Evolutionary conservation across 2,329 filamentous ascomycete species (phyloP).

Genomic region (Cladosporium sp.): DNA sequence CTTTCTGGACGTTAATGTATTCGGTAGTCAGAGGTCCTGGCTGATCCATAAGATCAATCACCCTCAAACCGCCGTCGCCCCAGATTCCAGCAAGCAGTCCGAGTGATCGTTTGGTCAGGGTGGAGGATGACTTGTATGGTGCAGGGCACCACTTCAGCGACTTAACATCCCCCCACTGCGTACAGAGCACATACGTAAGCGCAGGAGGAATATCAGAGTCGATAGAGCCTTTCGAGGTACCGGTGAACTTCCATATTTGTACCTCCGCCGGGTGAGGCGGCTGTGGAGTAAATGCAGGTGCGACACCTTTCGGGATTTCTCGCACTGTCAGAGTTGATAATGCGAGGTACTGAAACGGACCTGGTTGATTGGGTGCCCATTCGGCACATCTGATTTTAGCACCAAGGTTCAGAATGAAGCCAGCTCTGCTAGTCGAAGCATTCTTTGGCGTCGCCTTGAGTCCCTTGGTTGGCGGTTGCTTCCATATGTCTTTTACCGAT

Average conservation of each 20-base stretch:
- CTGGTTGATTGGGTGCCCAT: conserved; percentile 41
- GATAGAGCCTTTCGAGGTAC: conserved; percentile 35
- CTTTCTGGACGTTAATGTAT: conserved; percentile 41
- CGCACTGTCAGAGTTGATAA: conserved; percentile 26
- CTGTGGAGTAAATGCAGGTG: conserved; percentile 50
- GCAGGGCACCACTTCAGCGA: conserved; percentile 56
- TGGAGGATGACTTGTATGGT: conserved; percentile 26
- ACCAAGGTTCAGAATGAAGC: conserved; percentile 56
- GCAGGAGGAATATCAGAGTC: conserved; percentile 42
- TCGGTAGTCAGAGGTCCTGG: conserved; percentile 7
- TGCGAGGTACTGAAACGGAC: conserved; percentile 54
- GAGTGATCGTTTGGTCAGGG: conserved; percentile 26
- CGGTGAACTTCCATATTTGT: conserved; percentile 56
- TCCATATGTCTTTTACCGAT: conserved; percentile 44
- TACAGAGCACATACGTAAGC: conserved; percentile 50
- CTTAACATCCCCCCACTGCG: conserved; percentile 54
- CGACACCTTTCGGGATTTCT: background rate
- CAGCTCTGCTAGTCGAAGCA: conserved; percentile 17
- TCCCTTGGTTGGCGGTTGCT: background rate
- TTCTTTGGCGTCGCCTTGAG: background rate
- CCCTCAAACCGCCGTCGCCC: conserved; percentile 53
- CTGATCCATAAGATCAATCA: conserved; percentile 48
- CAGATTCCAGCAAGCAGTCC: conserved; percentile 56
- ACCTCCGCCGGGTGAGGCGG: conserved; percentile 47
- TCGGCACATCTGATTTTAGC: conserved; percentile 48